Base-by-base conservation (phyloP, 805 yeast species). In the Lachancea kluyveri region DNA sequence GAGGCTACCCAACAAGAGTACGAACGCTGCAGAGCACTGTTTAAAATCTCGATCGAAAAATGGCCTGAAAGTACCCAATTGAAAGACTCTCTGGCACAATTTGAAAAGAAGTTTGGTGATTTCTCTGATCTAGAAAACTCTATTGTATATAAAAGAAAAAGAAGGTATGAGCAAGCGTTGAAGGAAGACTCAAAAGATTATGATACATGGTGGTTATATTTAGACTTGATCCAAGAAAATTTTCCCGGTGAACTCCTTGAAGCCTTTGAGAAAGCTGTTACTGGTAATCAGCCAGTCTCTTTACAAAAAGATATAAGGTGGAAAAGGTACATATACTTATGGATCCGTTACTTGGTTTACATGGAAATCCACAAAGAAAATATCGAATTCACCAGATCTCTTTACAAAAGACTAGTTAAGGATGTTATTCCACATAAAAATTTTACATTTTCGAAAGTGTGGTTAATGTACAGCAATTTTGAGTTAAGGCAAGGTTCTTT, bases 121-220 rank as follows among this genome's bases (percentile, higher is more conserved):
- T 56, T 57, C 21, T 68, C 63, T 9, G 68, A 74, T 0, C 66
- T 78, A n/a, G 78, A 76, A 39, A 45, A 53, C 3, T 70, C 74
- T 2, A 62, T 80, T 0, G 39, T 72, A 11, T 40, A 57, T 2
- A 80, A 79, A 45, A 60, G 94, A 36, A 69, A 66, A 38, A 53
- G 64, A 5, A 62, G 62, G 32, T 84, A 81, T 50, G 77, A 78
- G 45, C 52, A 59, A 3, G 62, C 58, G 13, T 43, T 83, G 9
- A 37, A 48, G 5, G 43, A 48, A 8, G 62, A 71, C 31, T 77
- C 85, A 1, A 24, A 35, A 0, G 83, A 84, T 57, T 77, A 74
- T 53, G 92, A 82, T 46, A 60, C 76, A 0, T 88, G 97, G 96
- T 87, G 95, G 90, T 52, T 72, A 0, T 78, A 77, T 46, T 37